Evolutionary conservation across 257 asterid species (phyloP).

Genomic region (Nemophila menziesii): DNA sequence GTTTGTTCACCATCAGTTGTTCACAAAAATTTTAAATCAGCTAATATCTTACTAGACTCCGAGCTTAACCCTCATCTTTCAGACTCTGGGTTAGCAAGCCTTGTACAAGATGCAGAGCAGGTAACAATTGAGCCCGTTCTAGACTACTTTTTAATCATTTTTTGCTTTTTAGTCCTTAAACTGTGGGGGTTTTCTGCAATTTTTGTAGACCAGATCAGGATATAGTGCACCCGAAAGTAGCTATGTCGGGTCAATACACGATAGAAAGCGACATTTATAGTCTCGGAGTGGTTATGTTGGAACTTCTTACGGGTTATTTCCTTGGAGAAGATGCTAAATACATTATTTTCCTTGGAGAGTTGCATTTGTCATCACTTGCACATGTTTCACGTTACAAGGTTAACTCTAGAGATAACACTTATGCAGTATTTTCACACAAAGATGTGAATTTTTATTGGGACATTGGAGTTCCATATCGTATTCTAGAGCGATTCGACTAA

Average conservation of each 20-base stretch:
- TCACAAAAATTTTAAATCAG: conserved; percentile 81
- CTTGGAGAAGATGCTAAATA: too few species aligned
- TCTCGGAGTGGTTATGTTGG: conserved; percentile 94
- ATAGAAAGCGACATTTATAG: conserved; percentile 88
- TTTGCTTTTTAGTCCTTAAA: background rate
- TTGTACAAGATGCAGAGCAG: conserved; percentile 68
- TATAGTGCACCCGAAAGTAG: conserved; percentile 82
- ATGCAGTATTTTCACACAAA: too few species aligned
- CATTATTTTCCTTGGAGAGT: too few species aligned
- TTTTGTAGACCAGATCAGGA: conserved; percentile 60
- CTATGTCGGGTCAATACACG: conserved; percentile 76
- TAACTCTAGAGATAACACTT: too few species aligned
- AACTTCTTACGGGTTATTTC: conserved; percentile 88
- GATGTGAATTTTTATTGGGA: too few species aligned
- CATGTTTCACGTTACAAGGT: too few species aligned
- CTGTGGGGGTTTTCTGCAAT: too few species aligned
- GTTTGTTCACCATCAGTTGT: conserved; percentile 83
- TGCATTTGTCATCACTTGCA: too few species aligned
- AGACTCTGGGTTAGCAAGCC: conserved; percentile 74
- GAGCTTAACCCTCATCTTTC: conserved; percentile 96
- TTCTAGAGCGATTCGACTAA: too few species aligned
- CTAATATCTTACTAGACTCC: conserved; percentile 67
- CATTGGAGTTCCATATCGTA: too few species aligned
- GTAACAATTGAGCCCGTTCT: conserved; percentile 27
- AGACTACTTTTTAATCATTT: background rate